These are phyloP conservation scores for Boletus rubescentipes DNA, from an alignment of 768 basidiomycete species.

Conservation along the genomic window DNA sequence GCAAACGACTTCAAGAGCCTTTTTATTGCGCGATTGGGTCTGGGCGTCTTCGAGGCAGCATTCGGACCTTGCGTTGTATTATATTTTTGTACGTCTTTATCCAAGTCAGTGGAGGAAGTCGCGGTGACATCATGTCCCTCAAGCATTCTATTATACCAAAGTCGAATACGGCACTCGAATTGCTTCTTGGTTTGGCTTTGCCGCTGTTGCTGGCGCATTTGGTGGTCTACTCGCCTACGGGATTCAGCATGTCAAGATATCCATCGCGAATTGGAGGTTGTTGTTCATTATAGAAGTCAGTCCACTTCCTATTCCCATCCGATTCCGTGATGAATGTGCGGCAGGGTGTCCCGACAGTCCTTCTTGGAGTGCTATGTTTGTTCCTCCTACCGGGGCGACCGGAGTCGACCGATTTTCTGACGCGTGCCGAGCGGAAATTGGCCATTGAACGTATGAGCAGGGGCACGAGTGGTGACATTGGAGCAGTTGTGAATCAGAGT, in stretches of 20 bases:
- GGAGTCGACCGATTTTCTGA: conserved; percentile 35
- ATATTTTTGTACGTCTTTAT: conserved; percentile 27
- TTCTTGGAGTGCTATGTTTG: conserved; percentile 28
- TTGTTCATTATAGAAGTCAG: conserved; percentile 30
- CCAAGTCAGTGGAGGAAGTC: conserved; percentile 16
- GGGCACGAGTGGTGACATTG: conserved; percentile 43
- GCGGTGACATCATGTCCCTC: neutral
- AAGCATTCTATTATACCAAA: conserved; percentile 52
- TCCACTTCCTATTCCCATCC: neutral
- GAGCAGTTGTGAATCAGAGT: conserved; percentile 42
- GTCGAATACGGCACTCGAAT: conserved; percentile 45
- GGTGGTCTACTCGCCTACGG: conserved; percentile 58
- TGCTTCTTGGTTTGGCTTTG: conserved; percentile 54
- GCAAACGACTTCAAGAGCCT: conserved; percentile 28
- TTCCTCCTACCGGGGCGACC: conserved; percentile 33
- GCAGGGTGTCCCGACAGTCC: conserved; percentile 57
- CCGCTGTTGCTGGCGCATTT: conserved; percentile 57
- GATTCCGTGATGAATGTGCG: neutral
- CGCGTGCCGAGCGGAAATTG: conserved; percentile 32
- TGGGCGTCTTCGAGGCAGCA: conserved; percentile 37
- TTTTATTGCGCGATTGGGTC: conserved; percentile 29
- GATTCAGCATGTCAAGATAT: conserved; percentile 40
- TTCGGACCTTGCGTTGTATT: conserved; percentile 34
- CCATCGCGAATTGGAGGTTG: conserved; percentile 43
- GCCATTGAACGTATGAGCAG: conserved; percentile 38